Base-by-base conservation (phyloP, 108 stramenopile species). In the Craspedostauros australis region DNA sequence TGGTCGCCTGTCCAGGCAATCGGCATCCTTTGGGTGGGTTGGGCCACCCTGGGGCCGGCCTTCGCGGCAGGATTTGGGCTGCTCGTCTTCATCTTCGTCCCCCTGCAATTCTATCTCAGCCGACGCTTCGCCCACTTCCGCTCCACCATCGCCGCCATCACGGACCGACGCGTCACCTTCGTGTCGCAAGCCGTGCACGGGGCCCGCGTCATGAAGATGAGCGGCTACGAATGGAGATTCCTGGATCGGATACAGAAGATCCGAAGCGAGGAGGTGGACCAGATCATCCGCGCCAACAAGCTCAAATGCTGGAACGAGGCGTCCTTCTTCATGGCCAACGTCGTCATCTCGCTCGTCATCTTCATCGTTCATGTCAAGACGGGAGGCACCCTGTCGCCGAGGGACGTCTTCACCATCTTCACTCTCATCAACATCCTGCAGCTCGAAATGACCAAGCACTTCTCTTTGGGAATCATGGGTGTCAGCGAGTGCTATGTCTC, bases 151-250 rank as follows among this genome's bases (percentile, higher is more conserved):
- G 91, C 92, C 11, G 69, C 64, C 11, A 80, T 87, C 40, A 93
- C 94, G 16, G 94, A 93, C 61, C 63, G 70, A 33, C 49, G 94
- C 12, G 87, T 91, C 1, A 82, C 72, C 15, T 67, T 88, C 43
- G 81, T 89, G 4, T 82, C 77, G 3, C 90, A 95, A 76, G 90
- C 90, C 2, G 66, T 92, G 15, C 60, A 69, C 29, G 94, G 94
- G 15, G 77, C 75, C 5, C 64, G 88, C 7, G 64, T 84, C 15
- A 84, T 91, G 82, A 91, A 91, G 39, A 86, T 91, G 82, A 61
- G 51, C 15, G 88, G 77, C 0, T 91, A 79, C 75, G 88, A 91
- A 62, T 58, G 64, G 15, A 66, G 74, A 28, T 82, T 91, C 43
- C 55, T 66, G 32, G 58, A 75, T 3, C 77, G 82, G 44, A 86